These are phyloP conservation scores for Saraca asoca DNA, from an alignment of 331 rosid species.

Conservation along the genomic window DNA sequence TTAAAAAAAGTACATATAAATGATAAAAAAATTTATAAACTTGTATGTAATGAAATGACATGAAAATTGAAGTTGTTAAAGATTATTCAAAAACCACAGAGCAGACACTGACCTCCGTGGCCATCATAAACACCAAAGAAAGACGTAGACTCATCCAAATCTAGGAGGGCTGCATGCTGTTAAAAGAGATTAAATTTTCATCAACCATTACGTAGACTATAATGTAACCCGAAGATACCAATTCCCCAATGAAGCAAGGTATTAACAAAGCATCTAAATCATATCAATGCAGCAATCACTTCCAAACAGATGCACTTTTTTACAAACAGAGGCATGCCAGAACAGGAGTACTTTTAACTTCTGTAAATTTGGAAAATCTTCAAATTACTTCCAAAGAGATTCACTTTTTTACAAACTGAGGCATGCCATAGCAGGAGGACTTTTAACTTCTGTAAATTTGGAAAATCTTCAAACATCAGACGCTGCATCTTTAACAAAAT, in stretches of 20 bases:
- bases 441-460: no score
- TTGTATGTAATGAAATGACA: not conserved
- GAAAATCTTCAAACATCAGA: not conserved
- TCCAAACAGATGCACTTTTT: constrained; percentile 31
- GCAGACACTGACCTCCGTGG: constrained; percentile 76
- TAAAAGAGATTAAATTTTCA: constrained; percentile 30
- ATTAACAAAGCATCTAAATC: constrained; percentile 21
- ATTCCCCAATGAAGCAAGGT: constrained; percentile 27
- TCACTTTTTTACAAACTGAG: constrained; percentile 16
- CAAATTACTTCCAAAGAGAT: constrained; percentile 30
- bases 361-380: no score
- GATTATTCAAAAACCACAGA: constrained; percentile 5
- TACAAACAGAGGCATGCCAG: not conserved
- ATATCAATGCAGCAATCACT: constrained; percentile 12
- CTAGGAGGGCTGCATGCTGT: constrained; percentile 90
- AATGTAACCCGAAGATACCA: constrained; percentile 6
- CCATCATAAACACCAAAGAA: constrained; percentile 97
- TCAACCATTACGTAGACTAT: constrained; percentile 2
- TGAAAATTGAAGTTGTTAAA: constrained; percentile 7
- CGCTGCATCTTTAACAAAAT: constrained; percentile 8
- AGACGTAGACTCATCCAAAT: constrained; percentile 76
- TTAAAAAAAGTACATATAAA: no score
- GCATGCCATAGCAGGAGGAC: not conserved
- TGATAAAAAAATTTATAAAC: no score
- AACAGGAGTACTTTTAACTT: not conserved